Conservation (phyloP, 345 rosid species). For the Salix dunnii region DNA sequence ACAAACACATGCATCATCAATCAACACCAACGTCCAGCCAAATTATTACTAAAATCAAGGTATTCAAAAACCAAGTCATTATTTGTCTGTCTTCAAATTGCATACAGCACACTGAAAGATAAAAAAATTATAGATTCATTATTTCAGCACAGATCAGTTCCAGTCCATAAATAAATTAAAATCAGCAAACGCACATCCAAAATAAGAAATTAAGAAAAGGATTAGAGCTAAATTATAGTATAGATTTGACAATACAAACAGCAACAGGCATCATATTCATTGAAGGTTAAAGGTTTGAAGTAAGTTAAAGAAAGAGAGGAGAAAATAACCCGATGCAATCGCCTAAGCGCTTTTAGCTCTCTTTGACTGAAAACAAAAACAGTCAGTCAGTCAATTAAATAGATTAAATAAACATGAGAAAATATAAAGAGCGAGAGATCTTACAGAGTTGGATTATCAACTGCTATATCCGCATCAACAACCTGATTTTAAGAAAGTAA, state of each 20-base stretch:
- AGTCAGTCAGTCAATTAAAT: not conserved
- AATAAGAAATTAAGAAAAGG: not conserved
- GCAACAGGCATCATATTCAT: too few relatives aligned
- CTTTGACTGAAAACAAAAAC: constrained; percentile 34
- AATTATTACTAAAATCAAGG: not conserved
- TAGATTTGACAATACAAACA: not conserved
- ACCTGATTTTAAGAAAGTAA: not conserved
- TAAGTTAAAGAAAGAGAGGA: not conserved
- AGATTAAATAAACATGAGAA: not conserved
- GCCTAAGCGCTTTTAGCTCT: constrained; percentile 35
- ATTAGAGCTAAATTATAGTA: not conserved
- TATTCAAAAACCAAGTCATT: not conserved
- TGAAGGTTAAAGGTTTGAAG: not conserved
- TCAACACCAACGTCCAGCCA: not conserved
- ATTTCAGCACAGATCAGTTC: not conserved
- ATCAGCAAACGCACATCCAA: not conserved
- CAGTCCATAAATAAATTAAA: not conserved
- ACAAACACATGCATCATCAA: not conserved
- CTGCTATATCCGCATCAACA: constrained; percentile 31
- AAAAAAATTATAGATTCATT: not conserved
- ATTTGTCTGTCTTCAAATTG: not conserved
- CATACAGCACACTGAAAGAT: not conserved
- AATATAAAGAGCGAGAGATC: constrained; percentile 2
- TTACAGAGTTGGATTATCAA: constrained; percentile 40
- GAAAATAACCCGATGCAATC: constrained; percentile 18